Evolutionary conservation across 176 grass and related monocot genomes (phyloP), one percentile per base, ranked within the genome.

Genomic region (Oryza punctata): DNA sequence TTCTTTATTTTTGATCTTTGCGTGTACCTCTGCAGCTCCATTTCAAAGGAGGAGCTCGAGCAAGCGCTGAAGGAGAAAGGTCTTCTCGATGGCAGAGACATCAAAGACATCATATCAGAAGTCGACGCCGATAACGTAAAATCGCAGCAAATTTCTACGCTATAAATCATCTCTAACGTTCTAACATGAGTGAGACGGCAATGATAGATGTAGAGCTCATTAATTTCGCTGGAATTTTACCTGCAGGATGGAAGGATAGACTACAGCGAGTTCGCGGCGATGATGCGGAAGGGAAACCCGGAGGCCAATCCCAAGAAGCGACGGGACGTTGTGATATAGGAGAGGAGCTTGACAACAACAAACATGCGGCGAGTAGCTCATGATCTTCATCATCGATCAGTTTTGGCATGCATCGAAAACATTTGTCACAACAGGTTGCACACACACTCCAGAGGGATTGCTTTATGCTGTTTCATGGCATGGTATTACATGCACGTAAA

Each of bases 41-140:
- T 96, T n/a, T 87, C 94, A 5, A 93, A 84, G 85, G 94, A 96
- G 80, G 94, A 96, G 83, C 91, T 96, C 19, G 94, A 96, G 79
- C 94, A 96, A 66, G 94, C 94, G 4, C 77, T 96, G 59, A 87
- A 73, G 84, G 94, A 96, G 94, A 91, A 96, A 40, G 94, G 88
- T 4, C 79, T 93, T 26, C 76, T 93, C 37, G 94, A 96, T 54
- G 88, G 91, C 74, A 84, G 89, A 82, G 91, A 96, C 65, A 93
- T 96, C 78, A 93, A 89, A 32, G 94, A 96, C 59, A 85, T 96
- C 91, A 93, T 93, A 63, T 76, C 88, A 1, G 94, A 96, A 78
- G 91, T 90, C 30, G 94, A 93, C 46, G 88, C 94, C 76, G 94
- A 96, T 73, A 96, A 96, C 64, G 94, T 96, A 89, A 88, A 60